Percentiles rank a stretch among this genome's conserved stretches.
Conservation (phyloP, 2,329 filamentous ascomycete species). For the Clonostachys sp. region DNA sequence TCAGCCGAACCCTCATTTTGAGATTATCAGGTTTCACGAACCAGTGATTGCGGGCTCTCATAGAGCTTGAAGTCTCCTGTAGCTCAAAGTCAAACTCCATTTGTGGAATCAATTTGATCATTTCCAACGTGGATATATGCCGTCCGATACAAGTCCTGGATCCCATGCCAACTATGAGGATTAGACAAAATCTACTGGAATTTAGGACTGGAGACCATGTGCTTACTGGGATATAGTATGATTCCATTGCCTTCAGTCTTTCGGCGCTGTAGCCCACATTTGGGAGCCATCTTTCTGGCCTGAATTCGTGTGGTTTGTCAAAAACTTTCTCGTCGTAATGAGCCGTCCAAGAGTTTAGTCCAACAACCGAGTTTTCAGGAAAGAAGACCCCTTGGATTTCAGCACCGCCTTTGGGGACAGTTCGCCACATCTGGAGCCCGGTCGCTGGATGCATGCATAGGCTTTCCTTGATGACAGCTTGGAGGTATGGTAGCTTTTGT, state of each 20-base stretch:
- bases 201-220: too few relatives aligned
- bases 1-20: too few relatives aligned
- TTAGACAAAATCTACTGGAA: too few relatives aligned
- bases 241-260: constrained; percentile 16
- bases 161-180: too few relatives aligned
- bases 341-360: constrained; percentile 28
- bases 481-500: constrained; percentile 41
- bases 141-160: too few relatives aligned
- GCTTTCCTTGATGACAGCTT: constrained; percentile 46
- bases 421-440: constrained; percentile 37
- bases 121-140: too few relatives aligned
- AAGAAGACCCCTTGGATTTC: constrained; percentile 25
- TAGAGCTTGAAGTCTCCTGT: too few relatives aligned
- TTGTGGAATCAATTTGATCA: too few relatives aligned
- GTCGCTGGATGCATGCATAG: constrained; percentile 41
- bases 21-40: too few relatives aligned
- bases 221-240: constrained; percentile 19
- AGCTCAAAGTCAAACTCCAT: too few relatives aligned
- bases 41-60: too few relatives aligned
- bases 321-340: constrained; percentile 23
- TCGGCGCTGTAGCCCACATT: constrained; percentile 8
- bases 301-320: constrained; percentile 24
- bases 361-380: constrained; percentile 21
- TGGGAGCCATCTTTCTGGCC: constrained; percentile 34
- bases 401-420: constrained; percentile 35